Base-by-base conservation (phyloP, 1,284 basidiomycete genomes). In the Tylopilus sp. region DNA sequence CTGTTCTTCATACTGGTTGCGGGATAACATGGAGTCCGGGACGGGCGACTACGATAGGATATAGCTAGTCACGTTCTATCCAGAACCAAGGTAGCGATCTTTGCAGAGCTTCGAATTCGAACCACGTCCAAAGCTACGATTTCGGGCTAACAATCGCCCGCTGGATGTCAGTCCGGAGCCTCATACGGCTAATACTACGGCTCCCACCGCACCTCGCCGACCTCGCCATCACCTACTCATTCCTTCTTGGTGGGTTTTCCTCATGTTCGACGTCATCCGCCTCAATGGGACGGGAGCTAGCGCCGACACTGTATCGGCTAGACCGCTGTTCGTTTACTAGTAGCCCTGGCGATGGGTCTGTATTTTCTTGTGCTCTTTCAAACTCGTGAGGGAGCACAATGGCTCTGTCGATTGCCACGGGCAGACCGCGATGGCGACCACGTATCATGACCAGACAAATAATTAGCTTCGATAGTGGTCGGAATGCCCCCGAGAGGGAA, bases 361-460 rank as follows among this genome's bases (percentile, higher is more conserved):
- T 40, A 24, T 62, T 28, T 11, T 59, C 61, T 37, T 58, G 44
- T 9, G 21, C 33, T 35, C 46, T 56, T 50, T 67, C 56, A 55
- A 78, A 81, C 55, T 85, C 83, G 50, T 72, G 72, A 2, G 86
- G 87, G n/a, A 90, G 72, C 66, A 89, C 75, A 46, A 90, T 78
- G 1, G 92, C 90, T 26, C 92, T 85, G 69, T 95, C 90, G 52
- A 96, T 93, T 15, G 92, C 91, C 15, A 88, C 85, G 0, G 90
- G 89, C 5, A 93, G 71, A 33, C 92, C 92, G 42, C 95, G 83
- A 69, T 98, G 94, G 11, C 94, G 79, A 8, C 94, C 94, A 55
- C 94, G 85, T 48, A 98, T 75, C 91, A 98, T 97, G 57, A 97
- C 92, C 4, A 78, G 65, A 58, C 81, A 83, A 18, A 97, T 66